Base-by-base conservation (phyloP, 1,284 basidiomycete genomes). In the Malassezia psittaci region DNA sequence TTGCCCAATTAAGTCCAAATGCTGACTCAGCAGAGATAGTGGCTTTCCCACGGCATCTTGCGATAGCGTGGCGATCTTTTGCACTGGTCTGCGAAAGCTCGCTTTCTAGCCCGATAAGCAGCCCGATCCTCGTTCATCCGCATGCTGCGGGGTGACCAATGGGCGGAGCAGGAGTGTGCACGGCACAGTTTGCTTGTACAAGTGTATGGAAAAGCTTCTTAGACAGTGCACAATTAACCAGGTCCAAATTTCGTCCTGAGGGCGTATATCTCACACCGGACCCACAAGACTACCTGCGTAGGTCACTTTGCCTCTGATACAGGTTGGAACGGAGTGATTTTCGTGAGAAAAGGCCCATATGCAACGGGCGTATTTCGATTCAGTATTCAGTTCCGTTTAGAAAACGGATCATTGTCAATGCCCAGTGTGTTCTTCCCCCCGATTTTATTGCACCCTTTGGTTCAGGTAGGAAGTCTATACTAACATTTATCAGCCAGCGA, bases 281-380 rank as follows among this genome's bases (percentile, higher is more conserved):
- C n/a, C 18, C 13, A 2, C n/a, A 41, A 3, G 55, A 57, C n/a
- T n/a, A 16, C 24, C 16, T 57, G 38, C 55, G 55, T 57, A 39
- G 34, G 55, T 52, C 7, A 18, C 24, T 36, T 6, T 8, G 2
- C 42, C 11, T 3, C 48, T 57, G 5, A 51, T 12, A 15, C 39
- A 57, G 55, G 55, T 8, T 44, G 37, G 38, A 32, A 38, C 21
- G 50, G 55, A 9, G 51, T 48, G 13, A n/a, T 57, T 10, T 57
- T 52, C 43, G 51, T 52, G 8, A 44, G 51, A 2, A 12, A 19
- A 12, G 55, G 55, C 3, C 11, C 19, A 11, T 57, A 52, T 43
- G 21, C 46, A 19, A 9, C 50, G 1, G 55, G 55, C n/a, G 40
- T 52, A 6, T 57, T 57, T 52, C 50, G 55, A 8, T 57, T 57